Evolutionary conservation across 768 basidiomycete genomes (phyloP), one percentile per base, ranked within the genome.

Genomic region (Pleurotus sapidus): DNA sequence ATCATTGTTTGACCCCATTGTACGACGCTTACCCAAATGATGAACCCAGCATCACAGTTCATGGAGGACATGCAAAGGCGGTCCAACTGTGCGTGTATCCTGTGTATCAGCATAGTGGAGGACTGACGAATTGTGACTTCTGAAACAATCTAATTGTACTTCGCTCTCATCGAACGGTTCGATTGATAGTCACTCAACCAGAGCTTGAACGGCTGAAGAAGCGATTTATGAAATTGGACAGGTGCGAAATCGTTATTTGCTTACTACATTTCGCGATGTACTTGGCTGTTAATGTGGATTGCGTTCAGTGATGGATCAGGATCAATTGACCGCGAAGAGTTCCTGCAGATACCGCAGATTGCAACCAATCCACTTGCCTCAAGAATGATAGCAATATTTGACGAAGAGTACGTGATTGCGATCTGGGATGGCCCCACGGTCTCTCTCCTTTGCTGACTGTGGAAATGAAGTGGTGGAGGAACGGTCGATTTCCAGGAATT

Each of bases 401-500:
- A 99, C 68, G 93, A 98, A 74, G 95, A 98, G 96, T 98, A 65
- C 73, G 93, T 84, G 46, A 57, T 59, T 46, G 30, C 48, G 59
- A 8, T n/a, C 20, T 56, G 5, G 55, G 55, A 18, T 12, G 20
- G 25, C 27, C 46, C 39, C 24, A 49, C 54, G 27, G 39, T 23
- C 17, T 39, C 17, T 39, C 51, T 53, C 18, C 43, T 43, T 50
- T 57, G 27, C 39, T 34, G 24, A 37, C 58, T 17, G 60, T 61
- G 17, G 58, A n/a, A 42, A 27, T 27, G 18, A 65, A 98, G 97
- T 71, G 97, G 97, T 59, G 94, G 95, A 71, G 96, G 96, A 57
- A 95, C 95, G 0, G 97, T 99, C 49, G 97, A 99, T 71, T 99
- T 99, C 71, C 95, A 98, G 66, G 96, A 99, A 74, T 99, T 98